Evolutionary conservation across 139 green algal genomes (phyloP).

Genomic region (Haematococcus sp.): DNA sequence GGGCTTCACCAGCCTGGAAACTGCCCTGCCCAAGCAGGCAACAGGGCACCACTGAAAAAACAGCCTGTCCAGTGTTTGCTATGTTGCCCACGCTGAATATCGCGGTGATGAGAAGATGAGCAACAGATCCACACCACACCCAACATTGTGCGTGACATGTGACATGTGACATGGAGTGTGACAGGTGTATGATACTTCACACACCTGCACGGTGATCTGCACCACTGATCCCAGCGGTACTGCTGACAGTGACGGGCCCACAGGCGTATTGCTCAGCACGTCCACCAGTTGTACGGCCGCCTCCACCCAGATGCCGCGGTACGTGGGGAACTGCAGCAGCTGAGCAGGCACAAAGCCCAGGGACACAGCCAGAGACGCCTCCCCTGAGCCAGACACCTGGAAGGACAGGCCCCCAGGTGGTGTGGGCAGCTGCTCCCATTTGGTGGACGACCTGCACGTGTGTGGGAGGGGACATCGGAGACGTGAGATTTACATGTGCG

Average conservation of each 20-base stretch:
- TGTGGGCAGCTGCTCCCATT: not conserved
- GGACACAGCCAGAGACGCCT: conserved; percentile 28
- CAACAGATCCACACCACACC: too few relatives aligned
- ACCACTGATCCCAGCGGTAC: conserved; percentile 49
- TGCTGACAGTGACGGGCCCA: conserved; percentile 24
- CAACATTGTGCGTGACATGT: too few relatives aligned
- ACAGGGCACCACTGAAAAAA: too few relatives aligned
- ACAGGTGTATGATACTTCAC: too few relatives aligned
- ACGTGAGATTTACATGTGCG: too few relatives aligned
- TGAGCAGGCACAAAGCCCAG: conserved; percentile 51
- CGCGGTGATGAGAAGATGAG: not conserved
- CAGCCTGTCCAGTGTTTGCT: not conserved
- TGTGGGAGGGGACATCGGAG: too few relatives aligned
- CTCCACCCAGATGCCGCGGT: conserved; percentile 62
- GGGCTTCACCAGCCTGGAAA: too few relatives aligned
- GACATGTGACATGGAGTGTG: too few relatives aligned
- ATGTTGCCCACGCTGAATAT: not conserved
- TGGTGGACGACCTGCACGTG: too few relatives aligned
- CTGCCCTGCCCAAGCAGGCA: too few relatives aligned
- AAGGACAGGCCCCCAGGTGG: not conserved
- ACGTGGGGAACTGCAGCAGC: conserved; percentile 53
- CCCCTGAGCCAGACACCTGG: conserved; percentile 20
- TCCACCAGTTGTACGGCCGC: conserved; percentile 32
- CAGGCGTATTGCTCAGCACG: conserved; percentile 15
- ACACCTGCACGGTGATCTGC: conserved; percentile 49